Conservation (phyloP, 1,284 basidiomycete genomes). For the Polyporus tsugae region DNA sequence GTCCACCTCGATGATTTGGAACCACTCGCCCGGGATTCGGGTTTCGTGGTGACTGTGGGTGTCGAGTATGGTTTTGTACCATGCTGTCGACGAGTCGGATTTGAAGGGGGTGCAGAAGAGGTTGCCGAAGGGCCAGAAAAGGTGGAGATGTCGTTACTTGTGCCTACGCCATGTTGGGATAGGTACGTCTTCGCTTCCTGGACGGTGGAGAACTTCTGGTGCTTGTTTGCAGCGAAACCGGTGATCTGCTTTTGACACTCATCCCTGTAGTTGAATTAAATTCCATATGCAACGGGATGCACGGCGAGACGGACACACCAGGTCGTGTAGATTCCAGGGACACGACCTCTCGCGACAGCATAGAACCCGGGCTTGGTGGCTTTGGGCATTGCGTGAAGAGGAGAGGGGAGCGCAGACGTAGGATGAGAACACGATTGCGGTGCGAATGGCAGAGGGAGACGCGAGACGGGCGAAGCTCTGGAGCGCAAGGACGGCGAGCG, state of each 20-base stretch:
- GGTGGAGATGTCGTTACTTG: background rate
- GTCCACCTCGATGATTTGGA: conserved; percentile 24
- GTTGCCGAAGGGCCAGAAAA: background rate
- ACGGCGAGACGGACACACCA: conserved; percentile 33
- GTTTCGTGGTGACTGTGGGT: background rate
- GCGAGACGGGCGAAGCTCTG: background rate
- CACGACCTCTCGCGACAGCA: conserved; percentile 40
- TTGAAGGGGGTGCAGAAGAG: background rate
- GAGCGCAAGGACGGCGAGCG: background rate
- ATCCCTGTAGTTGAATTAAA: conserved; percentile 47
- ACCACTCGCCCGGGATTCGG: conserved; percentile 1
- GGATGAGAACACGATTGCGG: background rate
- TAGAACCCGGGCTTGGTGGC: conserved; percentile 35
- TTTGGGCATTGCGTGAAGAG: conserved; percentile 29
- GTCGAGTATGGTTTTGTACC: conserved; percentile 19
- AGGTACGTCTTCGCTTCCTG: conserved; percentile 57
- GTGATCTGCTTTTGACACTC: conserved; percentile 69
- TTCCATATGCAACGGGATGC: background rate
- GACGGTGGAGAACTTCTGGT: conserved; percentile 66
- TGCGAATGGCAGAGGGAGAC: background rate
- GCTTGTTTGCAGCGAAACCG: conserved; percentile 62
- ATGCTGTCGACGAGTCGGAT: background rate
- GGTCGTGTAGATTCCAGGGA: conserved; percentile 37
- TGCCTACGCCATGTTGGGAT: conserved; percentile 16
- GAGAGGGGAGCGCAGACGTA: accelerated